Conservation (phyloP, 768 basidiomycete genomes). For the Auricularia heimuer region DNA sequence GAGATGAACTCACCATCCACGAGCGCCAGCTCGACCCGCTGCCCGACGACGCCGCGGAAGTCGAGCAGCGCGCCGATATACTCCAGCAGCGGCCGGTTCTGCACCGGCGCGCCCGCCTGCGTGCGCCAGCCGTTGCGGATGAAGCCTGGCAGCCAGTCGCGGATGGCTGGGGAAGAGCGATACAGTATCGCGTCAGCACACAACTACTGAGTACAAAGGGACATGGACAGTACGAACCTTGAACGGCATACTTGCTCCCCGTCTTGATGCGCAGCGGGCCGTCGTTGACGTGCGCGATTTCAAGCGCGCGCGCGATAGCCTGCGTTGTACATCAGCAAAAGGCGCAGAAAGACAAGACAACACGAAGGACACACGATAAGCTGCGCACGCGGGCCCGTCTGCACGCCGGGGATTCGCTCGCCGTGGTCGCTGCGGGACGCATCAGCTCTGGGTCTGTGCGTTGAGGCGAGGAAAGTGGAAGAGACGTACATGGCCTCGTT, state of each 20-base stretch:
- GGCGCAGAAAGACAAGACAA: neutral
- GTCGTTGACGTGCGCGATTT: neutral
- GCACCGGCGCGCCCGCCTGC: constrained; percentile 44
- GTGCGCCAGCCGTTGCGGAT: constrained; percentile 38
- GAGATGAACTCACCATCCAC: neutral
- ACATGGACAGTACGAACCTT: neutral
- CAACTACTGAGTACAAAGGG: neutral
- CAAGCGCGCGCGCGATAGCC: neutral
- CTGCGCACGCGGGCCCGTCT: neutral
- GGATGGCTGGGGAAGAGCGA: constrained; percentile 40
- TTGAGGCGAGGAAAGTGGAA: no score
- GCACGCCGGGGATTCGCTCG: neutral
- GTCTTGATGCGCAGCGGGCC: neutral
- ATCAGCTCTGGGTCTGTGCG: no score
- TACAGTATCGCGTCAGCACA: neutral
- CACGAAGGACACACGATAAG: neutral
- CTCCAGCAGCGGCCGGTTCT: constrained; percentile 61
- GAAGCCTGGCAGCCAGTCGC: constrained; percentile 66
- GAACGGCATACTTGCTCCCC: neutral
- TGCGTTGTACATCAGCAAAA: neutral
- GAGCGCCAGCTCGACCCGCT: neutral
- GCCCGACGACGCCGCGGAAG: constrained; percentile 28
- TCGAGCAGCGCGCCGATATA: constrained; percentile 59
- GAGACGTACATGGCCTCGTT: no score
- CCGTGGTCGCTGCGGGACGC: neutral